These are phyloP conservation scores for Pythium monospermum DNA, from an alignment of 352 stramenopile species.

Conservation along the genomic window DNA sequence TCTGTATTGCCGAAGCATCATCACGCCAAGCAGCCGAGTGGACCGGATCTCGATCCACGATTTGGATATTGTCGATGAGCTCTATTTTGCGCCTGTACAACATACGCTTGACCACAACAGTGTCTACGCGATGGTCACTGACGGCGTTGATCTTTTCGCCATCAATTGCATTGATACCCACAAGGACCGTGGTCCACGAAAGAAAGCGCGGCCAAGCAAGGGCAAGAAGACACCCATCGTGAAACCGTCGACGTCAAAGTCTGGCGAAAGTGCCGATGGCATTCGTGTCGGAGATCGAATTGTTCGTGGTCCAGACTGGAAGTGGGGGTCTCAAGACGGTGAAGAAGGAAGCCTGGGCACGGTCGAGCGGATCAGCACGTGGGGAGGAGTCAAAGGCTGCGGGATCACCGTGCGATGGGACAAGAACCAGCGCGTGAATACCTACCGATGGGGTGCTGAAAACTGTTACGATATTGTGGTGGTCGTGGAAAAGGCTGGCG, in stretches of 20 bases:
- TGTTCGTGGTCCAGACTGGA: conserved; percentile 71
- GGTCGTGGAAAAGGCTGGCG: conserved; percentile 48
- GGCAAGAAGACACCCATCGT: background rate
- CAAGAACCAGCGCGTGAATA: conserved; percentile 81
- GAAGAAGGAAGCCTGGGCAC: conserved; percentile 55
- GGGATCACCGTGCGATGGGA: conserved; percentile 79
- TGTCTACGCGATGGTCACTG: conserved; percentile 69
- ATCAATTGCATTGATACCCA: conserved; percentile 62
- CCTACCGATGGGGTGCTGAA: conserved; percentile 75
- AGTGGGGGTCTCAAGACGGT: conserved; percentile 78
- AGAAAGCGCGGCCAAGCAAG: conserved; percentile 14
- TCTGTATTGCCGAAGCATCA: conserved; percentile 71
- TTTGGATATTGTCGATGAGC: conserved; percentile 41
- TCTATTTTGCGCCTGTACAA: conserved; percentile 45
- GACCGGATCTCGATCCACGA: conserved; percentile 49
- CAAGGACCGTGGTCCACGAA: conserved; percentile 24
- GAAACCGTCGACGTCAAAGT: conserved; percentile 8
- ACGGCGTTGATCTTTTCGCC: conserved; percentile 53
- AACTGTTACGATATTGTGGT: conserved; percentile 72
- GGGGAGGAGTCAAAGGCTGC: conserved; percentile 68
- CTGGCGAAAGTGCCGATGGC: background rate
- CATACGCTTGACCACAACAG: conserved; percentile 32
- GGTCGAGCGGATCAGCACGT: conserved; percentile 73
- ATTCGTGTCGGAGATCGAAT: conserved; percentile 69
- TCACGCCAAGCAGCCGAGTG: conserved; percentile 57